These are phyloP conservation scores for Schizonepeta tenuifolia DNA, from an alignment of 257 asterid species.

Conservation along the genomic window DNA sequence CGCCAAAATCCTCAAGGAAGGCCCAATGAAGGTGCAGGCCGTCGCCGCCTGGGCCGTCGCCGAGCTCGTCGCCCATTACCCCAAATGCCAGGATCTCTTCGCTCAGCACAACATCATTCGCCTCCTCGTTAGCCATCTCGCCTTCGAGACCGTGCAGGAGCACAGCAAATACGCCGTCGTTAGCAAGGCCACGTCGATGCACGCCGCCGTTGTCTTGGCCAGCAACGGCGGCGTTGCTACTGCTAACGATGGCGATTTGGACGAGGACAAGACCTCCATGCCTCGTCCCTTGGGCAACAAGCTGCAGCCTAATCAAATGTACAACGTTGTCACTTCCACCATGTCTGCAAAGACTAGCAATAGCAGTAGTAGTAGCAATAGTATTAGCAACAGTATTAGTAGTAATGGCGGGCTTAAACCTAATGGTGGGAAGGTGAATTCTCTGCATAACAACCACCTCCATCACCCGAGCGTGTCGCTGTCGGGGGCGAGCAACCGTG, in stretches of 20 bases:
- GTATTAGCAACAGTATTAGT: too few species aligned
- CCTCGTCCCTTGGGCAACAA: slow-evolving; percentile 50
- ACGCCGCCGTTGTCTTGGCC: slow-evolving; percentile 71
- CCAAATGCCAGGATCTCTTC: slow-evolving; percentile 67
- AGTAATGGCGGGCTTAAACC: neutral
- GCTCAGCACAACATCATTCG: slow-evolving; percentile 65
- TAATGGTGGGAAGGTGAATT: slow-evolving; percentile 16
- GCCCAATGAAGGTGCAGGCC: slow-evolving; percentile 70
- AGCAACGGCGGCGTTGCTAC: slow-evolving; percentile 22
- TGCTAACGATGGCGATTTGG: slow-evolving; percentile 31
- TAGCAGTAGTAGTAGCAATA: too few species aligned
- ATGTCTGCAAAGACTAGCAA: slow-evolving; percentile 53
- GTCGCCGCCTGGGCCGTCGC: slow-evolving; percentile 80
- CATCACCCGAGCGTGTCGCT: slow-evolving; percentile 44
- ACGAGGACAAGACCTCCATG: slow-evolving; percentile 46
- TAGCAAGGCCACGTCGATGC: slow-evolving; percentile 71
- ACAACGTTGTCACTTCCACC: slow-evolving; percentile 53
- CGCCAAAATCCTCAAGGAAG: slow-evolving; percentile 69
- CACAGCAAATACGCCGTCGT: slow-evolving; percentile 69
- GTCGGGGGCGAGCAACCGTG: slow-evolving; percentile 53
- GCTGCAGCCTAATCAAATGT: slow-evolving; percentile 49
- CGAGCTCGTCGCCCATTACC: slow-evolving; percentile 59
- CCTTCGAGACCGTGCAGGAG: slow-evolving; percentile 71
- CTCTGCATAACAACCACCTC: slow-evolving; percentile 28
- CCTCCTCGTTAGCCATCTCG: slow-evolving; percentile 63